phyloP scores from a whole-genome alignment of 495 filamentous ascomycete species.

The Trichoderma erinaceum region DNA sequence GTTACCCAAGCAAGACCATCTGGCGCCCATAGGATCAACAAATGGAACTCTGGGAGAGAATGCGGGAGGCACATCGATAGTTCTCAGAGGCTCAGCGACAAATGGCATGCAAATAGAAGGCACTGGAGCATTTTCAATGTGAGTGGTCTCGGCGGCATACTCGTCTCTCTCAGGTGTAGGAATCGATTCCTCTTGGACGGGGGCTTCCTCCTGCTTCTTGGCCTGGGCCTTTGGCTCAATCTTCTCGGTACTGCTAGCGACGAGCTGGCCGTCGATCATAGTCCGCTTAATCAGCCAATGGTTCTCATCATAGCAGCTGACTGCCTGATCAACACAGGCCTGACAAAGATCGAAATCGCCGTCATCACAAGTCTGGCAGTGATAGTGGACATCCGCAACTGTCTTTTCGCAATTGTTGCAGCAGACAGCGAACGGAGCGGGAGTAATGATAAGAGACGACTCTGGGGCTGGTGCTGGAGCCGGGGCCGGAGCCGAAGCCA shows the following conservation, averaged over 20 bases:
- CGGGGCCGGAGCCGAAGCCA: too few relatives aligned
- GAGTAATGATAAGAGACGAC: neutral
- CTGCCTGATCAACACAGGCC: conserved; percentile 65
- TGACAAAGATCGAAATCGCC: conserved; percentile 95
- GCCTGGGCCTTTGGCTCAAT: conserved; percentile 55
- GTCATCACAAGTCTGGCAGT: conserved; percentile 86
- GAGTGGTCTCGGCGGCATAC: neutral
- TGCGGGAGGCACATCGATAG: neutral
- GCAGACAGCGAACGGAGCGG: conserved; percentile 58
- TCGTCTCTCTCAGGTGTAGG: neutral
- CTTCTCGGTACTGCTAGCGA: conserved; percentile 76
- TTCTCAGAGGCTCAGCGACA: neutral
- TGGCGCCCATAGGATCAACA: neutral
- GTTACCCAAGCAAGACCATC: conserved; percentile 15
- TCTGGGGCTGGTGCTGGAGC: neutral
- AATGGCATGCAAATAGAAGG: neutral
- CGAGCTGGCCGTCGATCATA: conserved; percentile 69
- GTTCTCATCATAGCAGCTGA: conserved; percentile 64
- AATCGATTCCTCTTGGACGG: conserved; percentile 14
- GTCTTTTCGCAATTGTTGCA: conserved; percentile 83
- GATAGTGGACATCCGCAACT: conserved; percentile 79
- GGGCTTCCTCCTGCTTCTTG: conserved; percentile 22
- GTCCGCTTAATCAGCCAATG: conserved; percentile 95
- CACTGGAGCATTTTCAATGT: neutral
- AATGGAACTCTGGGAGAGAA: neutral